Evolutionary conservation across 2,329 filamentous ascomycete species (phyloP), one percentile per base, ranked within the genome.

Genomic region (Fragosphaeria purpurea): DNA sequence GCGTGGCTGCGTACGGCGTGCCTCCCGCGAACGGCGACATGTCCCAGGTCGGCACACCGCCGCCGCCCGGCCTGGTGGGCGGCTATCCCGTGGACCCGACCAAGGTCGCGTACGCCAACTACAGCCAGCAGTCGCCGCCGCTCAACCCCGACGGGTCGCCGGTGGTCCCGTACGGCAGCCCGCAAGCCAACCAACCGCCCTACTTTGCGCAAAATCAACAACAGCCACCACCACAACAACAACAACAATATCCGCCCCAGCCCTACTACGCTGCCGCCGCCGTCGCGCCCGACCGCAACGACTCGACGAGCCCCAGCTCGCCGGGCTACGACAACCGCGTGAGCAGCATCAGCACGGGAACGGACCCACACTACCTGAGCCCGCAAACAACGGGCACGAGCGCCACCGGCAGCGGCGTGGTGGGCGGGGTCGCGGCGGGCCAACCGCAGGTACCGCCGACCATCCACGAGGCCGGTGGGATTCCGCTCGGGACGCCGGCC

Each of bases 401-500:
- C n/a, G 13, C 8, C n/a, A 30, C 12, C 6, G 22, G 22, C 22
- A 33, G n/a, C 35, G 33, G 13, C 6, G 8, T 32, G 11, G 43
- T 40, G 31, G 39, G 30, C 33, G 32, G 45, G 7, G n/a, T 30
- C 12, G 9, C n/a, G 22, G 33, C 33, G 35, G 35, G 41, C 30
- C 37, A 35, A 41, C 41, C 52, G 3, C 54, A 53, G 8, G 52
- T 56, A 8, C 55, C 54, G 32, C 30, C 50, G n/a, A 57, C 55
- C 8, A 56, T 57, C 48, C 48, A 54, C 45, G 55, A 57, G 52
- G 55, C 55, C 1, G 50, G 47, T 35, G 48, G 55, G 46, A 53
- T 47, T 11, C n/a, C 42, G 0, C 45, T 57, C 3, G 54, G 53
- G 7, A 45, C 13, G n/a, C 35, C 31, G 9, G 41, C 45, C 12